A percentile compares a stretch with the other conserved stretches of the same genome.
phyloP scores from a whole-genome alignment of 352 stramenopile species.

The Phytophthora meadii region DNA sequence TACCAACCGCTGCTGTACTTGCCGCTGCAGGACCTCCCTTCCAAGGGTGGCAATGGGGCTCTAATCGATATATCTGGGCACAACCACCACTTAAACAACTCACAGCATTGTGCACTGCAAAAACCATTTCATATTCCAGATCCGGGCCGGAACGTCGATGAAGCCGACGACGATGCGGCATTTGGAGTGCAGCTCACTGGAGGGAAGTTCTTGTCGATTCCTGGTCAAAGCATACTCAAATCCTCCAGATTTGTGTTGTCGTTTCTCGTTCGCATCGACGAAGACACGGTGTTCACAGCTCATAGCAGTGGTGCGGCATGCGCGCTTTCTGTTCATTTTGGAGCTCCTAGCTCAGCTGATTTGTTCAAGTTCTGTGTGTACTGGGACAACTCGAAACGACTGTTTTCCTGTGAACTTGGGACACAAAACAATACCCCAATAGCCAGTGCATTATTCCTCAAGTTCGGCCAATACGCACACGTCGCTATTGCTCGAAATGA shows the following conservation, averaged over 20 bases:
- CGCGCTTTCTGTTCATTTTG: constrained; percentile 29
- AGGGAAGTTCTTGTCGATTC: constrained; percentile 31
- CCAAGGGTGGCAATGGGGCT: constrained; percentile 3
- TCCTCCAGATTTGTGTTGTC: constrained; percentile 34
- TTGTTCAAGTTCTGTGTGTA: constrained; percentile 25
- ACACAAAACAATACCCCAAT: constrained; percentile 2
- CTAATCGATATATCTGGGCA: constrained; percentile 68
- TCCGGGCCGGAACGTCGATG: background rate
- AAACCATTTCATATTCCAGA: constrained; percentile 69
- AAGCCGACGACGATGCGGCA: constrained; percentile 8
- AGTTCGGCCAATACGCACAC: constrained; percentile 39
- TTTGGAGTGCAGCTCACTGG: constrained; percentile 54
- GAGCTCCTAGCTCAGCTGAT: background rate
- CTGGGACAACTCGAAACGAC: constrained; percentile 21
- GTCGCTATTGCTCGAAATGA: constrained; percentile 18
- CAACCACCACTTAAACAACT: constrained; percentile 45
- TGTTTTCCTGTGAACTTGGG: constrained; percentile 26
- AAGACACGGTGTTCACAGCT: constrained; percentile 1
- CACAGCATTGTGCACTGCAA: constrained; percentile 36
- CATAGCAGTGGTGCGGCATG: background rate
- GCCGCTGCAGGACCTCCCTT: constrained; percentile 59
- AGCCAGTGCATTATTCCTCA: constrained; percentile 3
- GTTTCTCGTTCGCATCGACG: constrained; percentile 57
- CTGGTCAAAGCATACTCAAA: background rate
- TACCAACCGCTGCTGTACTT: constrained; percentile 57